A percentile compares a stretch with the other conserved stretches of the same genome.
Conservation (phyloP, 257 asterid species). For the Solanum ossicruentum region DNA sequence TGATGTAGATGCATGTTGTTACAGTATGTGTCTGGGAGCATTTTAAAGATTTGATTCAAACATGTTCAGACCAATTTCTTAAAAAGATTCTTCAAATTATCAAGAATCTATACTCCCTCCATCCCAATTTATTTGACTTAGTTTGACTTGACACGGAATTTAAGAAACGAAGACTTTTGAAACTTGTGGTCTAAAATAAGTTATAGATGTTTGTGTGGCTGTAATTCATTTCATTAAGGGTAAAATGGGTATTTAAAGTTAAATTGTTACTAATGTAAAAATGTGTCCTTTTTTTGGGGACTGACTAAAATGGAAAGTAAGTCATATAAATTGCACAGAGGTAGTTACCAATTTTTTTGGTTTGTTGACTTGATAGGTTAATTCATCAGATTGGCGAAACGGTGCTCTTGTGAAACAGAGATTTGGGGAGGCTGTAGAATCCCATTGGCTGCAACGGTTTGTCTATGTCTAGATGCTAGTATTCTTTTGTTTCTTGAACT, state of each 20-base stretch:
- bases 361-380: conserved; percentile 39
- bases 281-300: too few relatives aligned
- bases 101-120: neutral
- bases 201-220: too few relatives aligned
- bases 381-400: conserved; percentile 96
- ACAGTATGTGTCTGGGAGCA: neutral
- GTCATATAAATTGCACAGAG: too few relatives aligned
- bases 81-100: neutral
- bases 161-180: too few relatives aligned
- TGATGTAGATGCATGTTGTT: neutral
- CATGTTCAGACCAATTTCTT: neutral
- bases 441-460: conserved; percentile 82
- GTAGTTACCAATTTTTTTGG: neutral
- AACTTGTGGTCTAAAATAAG: too few relatives aligned
- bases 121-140: too few relatives aligned
- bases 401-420: conserved; percentile 88
- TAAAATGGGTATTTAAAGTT: too few relatives aligned
- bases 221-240: too few relatives aligned
- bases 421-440: conserved; percentile 96
- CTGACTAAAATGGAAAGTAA: too few relatives aligned
- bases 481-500: neutral
- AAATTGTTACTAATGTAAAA: too few relatives aligned
- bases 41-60: neutral
- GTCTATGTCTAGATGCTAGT: conserved; percentile 16
- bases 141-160: too few relatives aligned